phyloP scores from a whole-genome alignment of 2,329 filamentous ascomycete genomes.

The Talaromyces sp. region DNA sequence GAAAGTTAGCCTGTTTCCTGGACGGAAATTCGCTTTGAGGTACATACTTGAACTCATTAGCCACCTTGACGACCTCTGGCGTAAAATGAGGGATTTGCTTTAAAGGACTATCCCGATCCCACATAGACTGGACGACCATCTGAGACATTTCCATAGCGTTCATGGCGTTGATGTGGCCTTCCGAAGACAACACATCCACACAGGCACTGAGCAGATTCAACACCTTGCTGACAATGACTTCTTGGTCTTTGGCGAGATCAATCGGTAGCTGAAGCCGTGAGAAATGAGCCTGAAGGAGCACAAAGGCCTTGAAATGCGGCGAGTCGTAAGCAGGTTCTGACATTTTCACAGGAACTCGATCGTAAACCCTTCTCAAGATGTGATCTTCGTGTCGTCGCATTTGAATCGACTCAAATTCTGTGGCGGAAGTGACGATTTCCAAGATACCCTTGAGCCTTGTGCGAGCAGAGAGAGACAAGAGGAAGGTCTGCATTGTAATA shows the following conservation, averaged over 20 bases:
- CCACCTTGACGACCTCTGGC: slow-evolving; percentile 73
- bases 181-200: slow-evolving; percentile 91
- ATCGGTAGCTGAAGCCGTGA: slow-evolving; percentile 94
- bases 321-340: slow-evolving; percentile 77
- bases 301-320: slow-evolving; percentile 97
- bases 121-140: slow-evolving; percentile 98
- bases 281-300: slow-evolving; percentile 96
- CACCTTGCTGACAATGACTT: slow-evolving; percentile 76
- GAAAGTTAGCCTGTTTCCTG: slow-evolving; percentile 13
- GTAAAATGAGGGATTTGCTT: slow-evolving; percentile 97
- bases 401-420: slow-evolving; percentile 92
- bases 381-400: slow-evolving; percentile 88
- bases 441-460: slow-evolving; percentile 96
- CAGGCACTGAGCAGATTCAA: slow-evolving; percentile 83
- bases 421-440: slow-evolving; percentile 94
- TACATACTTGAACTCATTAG: slow-evolving; percentile 68
- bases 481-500: slow-evolving; percentile 97
- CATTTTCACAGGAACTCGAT: slow-evolving; percentile 93
- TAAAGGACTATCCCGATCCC: slow-evolving; percentile 92
- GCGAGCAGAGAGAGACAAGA: slow-evolving; percentile 78
- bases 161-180: slow-evolving; percentile 95
- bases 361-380: slow-evolving; percentile 85
- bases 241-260: slow-evolving; percentile 93
- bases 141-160: slow-evolving; percentile 98
- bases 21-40: slow-evolving; percentile 17